Percentiles rank a stretch among this genome's conserved stretches.
These are phyloP conservation scores for Zygnema cylindricum DNA, from an alignment of 139 green algal species.

Conservation along the genomic window DNA sequence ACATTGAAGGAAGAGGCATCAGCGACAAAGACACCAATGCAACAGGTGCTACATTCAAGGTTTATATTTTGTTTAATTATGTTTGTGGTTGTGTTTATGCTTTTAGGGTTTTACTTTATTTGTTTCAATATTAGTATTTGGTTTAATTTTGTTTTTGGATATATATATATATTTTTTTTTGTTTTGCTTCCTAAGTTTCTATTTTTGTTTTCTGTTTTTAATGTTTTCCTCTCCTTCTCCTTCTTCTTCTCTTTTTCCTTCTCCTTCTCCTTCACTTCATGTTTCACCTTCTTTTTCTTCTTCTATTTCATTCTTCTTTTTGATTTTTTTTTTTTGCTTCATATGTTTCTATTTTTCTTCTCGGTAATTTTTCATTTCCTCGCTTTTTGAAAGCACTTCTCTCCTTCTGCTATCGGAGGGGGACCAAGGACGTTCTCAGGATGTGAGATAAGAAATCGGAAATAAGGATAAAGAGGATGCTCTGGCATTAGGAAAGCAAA, in stretches of 20 bases:
- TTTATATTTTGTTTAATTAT: too few species aligned
- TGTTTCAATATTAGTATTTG: too few species aligned
- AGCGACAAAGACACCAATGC: too few species aligned
- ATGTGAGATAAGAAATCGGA: constrained; percentile 39
- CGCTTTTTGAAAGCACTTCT: not conserved
- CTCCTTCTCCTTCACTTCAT: not conserved
- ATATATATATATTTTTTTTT: too few species aligned
- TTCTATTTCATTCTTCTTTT: constrained; percentile 36
- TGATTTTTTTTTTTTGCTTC: constrained; percentile 21
- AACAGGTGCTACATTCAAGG: too few species aligned
- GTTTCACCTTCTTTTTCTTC: constrained; percentile 32
- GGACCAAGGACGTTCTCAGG: not conserved
- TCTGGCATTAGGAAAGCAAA: constrained; percentile 51
- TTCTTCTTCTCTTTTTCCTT: constrained; percentile 2
- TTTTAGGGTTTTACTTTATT: too few species aligned
- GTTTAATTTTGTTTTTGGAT: not conserved
- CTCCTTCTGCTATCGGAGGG: not conserved
- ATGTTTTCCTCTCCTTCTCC: constrained; percentile 7
- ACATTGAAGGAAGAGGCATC: too few species aligned
- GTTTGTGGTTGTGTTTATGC: too few species aligned
- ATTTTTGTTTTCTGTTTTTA: constrained; percentile 25
- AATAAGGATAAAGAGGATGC: constrained; percentile 45
- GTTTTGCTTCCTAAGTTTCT: too few species aligned
- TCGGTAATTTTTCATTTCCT: not conserved
- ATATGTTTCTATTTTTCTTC: not conserved